Conservation (phyloP, 208 protist genomes). For the Crithidia fasciculata region DNA sequence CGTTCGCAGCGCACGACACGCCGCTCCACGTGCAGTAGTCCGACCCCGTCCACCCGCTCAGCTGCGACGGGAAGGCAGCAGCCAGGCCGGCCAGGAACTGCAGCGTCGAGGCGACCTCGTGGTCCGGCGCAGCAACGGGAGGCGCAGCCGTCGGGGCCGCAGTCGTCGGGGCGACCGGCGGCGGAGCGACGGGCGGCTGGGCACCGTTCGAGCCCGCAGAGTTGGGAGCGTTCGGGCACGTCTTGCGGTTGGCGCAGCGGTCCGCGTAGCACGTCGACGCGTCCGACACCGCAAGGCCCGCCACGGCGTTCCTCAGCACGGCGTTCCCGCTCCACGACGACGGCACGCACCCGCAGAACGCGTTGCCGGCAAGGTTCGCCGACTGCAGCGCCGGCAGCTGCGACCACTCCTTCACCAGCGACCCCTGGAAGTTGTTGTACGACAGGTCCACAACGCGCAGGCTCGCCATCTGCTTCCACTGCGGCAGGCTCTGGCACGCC, state of each 20-base stretch:
- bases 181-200: not conserved
- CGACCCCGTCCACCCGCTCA: not conserved
- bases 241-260: slow-evolving; percentile 3
- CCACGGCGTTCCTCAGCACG: slow-evolving; percentile 18
- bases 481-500: too few relatives aligned
- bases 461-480: too few relatives aligned
- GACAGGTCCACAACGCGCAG: too few relatives aligned
- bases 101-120: not conserved
- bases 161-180: not conserved
- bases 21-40: too few relatives aligned
- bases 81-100: slow-evolving; percentile 15
- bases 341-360: slow-evolving; percentile 28
- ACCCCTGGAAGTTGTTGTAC: too few relatives aligned
- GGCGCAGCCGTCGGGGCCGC: slow-evolving; percentile 1
- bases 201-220: not conserved
- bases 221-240: slow-evolving; percentile 5
- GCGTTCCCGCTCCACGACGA: slow-evolving; percentile 13
- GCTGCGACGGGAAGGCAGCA: not conserved
- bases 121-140: not conserved
- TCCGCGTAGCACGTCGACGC: slow-evolving; percentile 10
- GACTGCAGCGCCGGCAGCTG: slow-evolving; percentile 16
- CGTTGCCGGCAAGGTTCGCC: slow-evolving; percentile 21
- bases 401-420: not conserved
- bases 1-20: too few relatives aligned
- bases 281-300: slow-evolving; percentile 4